A percentile compares a stretch with the other conserved stretches of the same genome.
phyloP scores from a whole-genome alignment of 2,329 filamentous ascomycete species.

The Fusarium tjaetaba region DNA sequence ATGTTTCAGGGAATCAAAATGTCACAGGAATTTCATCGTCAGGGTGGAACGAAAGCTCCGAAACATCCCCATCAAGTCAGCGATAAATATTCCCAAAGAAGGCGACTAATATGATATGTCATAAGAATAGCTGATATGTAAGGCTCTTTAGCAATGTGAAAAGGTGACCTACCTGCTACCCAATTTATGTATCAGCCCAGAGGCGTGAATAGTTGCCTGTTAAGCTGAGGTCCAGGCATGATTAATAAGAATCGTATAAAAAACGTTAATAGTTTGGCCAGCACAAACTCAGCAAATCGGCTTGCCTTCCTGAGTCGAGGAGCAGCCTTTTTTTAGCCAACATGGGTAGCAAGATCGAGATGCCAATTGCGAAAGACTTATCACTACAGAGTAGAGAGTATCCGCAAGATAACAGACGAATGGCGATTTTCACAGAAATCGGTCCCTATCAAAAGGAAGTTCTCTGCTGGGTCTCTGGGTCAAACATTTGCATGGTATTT shows the following conservation, averaged over 20 bases:
- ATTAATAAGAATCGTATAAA: background rate
- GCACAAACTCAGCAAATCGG: background rate
- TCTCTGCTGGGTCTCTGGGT: background rate
- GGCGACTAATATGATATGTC: background rate
- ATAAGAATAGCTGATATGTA: background rate
- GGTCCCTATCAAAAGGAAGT: background rate
- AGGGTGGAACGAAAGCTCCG: constrained; percentile 18
- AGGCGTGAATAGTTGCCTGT: background rate
- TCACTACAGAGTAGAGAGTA: background rate
- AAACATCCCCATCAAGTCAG: background rate
- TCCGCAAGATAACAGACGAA: background rate
- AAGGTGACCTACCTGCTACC: background rate
- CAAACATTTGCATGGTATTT: background rate
- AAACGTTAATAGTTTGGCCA: background rate
- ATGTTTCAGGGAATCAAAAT: background rate
- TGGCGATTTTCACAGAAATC: background rate
- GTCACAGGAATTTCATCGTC: background rate
- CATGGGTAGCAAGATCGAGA: constrained; percentile 1
- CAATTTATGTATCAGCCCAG: background rate
- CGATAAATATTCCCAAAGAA: background rate
- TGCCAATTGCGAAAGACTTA: background rate
- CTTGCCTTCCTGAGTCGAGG: background rate
- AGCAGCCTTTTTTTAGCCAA: background rate
- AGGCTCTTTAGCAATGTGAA: background rate
- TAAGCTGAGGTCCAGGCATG: background rate